Conservation (phyloP, 306 rosid species). For the Geum urbanum region DNA sequence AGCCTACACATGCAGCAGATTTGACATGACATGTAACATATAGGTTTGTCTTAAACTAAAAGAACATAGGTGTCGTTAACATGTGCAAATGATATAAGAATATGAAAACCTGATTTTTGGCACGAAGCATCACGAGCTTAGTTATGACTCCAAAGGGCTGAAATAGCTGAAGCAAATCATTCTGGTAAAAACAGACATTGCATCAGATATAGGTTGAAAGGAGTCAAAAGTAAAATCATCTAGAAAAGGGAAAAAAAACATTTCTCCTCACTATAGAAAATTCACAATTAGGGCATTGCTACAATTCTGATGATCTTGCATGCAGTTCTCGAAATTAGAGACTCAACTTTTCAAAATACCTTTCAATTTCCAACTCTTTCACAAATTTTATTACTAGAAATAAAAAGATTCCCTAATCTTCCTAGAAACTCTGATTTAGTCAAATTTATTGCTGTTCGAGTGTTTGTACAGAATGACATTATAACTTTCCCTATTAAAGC, state of each 20-base stretch:
- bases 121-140: conserved; percentile 98
- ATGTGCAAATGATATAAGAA: conserved; percentile 19
- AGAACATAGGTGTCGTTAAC: conserved; percentile 8
- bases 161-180: conserved; percentile 96
- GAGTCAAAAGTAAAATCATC: neutral
- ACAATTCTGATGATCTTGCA: neutral
- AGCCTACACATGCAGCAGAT: conserved; percentile 52
- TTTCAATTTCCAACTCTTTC: neutral
- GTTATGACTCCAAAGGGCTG: conserved; percentile 97
- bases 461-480: no score
- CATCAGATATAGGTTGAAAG: conserved; percentile 13
- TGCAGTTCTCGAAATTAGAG: neutral
- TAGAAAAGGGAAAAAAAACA: neutral
- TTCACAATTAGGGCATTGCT: neutral
- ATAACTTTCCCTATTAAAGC: neutral
- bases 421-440: neutral
- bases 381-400: neutral
- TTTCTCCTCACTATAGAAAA: neutral
- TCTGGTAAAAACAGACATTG: conserved; percentile 40
- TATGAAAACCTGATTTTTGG: conserved; percentile 78
- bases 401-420: no score
- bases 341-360: neutral
- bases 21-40: conserved; percentile 4
- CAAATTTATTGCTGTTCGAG: neutral
- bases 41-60: conserved; percentile 9